Evolutionary conservation across 306 rosid genomes (phyloP).

Genomic region (Prinsepia uniflora): DNA sequence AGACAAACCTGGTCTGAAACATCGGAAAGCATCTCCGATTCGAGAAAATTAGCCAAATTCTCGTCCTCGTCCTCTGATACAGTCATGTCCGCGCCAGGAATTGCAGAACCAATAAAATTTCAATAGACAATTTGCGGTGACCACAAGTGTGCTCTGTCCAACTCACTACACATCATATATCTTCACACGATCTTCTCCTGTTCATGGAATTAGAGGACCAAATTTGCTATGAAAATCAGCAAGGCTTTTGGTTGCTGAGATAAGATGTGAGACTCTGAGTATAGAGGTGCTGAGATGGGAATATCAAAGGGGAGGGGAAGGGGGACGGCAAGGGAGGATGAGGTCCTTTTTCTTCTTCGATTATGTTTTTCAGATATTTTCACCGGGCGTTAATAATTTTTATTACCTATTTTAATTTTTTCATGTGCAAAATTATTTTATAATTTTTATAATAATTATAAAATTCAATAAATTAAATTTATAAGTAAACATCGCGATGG

Average conservation of each 20-base stretch:
- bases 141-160: not conserved
- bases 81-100: slow-evolving; percentile 33
- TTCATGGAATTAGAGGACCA: not conserved
- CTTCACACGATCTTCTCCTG: slow-evolving; percentile 6
- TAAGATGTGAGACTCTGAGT: not conserved
- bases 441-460: too few relatives aligned
- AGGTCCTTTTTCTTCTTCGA: too few relatives aligned
- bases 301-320: not conserved
- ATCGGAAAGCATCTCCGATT: slow-evolving; percentile 77
- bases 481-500: too few relatives aligned
- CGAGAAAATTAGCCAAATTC: slow-evolving; percentile 67
- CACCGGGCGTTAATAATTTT: too few relatives aligned
- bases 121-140: not conserved
- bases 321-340: not conserved
- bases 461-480: too few relatives aligned
- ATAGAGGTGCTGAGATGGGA: not conserved
- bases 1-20: slow-evolving; percentile 57
- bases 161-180: not conserved
- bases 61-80: slow-evolving; percentile 78
- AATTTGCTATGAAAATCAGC: not conserved
- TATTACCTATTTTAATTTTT: too few relatives aligned
- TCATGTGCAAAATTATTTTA: too few relatives aligned
- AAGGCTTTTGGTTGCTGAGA: not conserved
- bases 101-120: not conserved
- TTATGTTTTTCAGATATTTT: too few relatives aligned